A percentile compares a stretch with the other conserved stretches of the same genome.
Conservation (phyloP, 305 asterid species). For the Solanum hybrid region DNA sequence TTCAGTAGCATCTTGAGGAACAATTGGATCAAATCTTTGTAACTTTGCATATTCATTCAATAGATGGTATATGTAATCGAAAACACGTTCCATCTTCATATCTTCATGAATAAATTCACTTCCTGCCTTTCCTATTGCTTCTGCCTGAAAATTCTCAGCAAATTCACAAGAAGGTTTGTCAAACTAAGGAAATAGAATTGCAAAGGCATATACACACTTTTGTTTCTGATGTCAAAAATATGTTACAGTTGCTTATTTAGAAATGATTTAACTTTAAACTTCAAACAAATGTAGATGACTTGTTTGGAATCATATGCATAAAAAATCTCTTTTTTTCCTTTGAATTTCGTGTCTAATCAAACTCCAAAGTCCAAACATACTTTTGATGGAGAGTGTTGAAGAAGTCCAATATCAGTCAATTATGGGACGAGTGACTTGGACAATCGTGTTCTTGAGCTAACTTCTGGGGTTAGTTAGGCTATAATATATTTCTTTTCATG, state of each 20-base stretch:
- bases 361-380: background rate
- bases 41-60: slow-evolving; percentile 64
- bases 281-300: background rate
- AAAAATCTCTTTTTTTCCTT: background rate
- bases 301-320: background rate
- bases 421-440: background rate
- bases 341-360: background rate
- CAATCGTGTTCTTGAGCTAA: background rate
- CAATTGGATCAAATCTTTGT: slow-evolving; percentile 46
- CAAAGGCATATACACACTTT: background rate
- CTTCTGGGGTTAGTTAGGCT: background rate
- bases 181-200: background rate
- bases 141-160: slow-evolving; percentile 35
- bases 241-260: background rate
- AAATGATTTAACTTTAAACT: background rate
- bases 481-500: background rate
- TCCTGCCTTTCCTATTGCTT: slow-evolving; percentile 68
- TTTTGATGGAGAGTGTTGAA: background rate
- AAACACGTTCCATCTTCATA: slow-evolving; percentile 60
- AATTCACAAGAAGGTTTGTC: background rate
- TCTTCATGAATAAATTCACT: slow-evolving; percentile 62
- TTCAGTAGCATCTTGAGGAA: slow-evolving; percentile 48
- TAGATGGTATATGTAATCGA: slow-evolving; percentile 72
- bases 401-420: background rate
- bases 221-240: background rate